Conservation (phyloP, 2,329 filamentous ascomycete species). For the Talaromyces amestolkiae region DNA sequence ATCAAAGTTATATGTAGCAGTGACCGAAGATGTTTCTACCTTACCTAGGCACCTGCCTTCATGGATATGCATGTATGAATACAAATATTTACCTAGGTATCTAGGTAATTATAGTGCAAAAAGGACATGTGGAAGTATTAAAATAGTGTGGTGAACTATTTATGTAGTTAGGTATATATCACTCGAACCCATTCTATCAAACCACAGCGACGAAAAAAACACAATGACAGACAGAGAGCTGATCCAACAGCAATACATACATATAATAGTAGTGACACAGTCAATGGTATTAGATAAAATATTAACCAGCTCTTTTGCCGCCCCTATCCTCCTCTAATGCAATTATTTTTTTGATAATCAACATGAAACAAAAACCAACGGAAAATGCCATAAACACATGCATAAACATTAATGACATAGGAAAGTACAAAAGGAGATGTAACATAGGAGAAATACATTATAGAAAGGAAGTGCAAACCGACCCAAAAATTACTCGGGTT, state of each 20-base stretch:
- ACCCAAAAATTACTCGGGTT: conserved; percentile 55
- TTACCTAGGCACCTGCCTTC: too few relatives aligned
- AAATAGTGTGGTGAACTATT: too few relatives aligned
- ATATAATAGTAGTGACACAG: conserved; percentile 3
- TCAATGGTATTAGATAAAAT: conserved; percentile 3
- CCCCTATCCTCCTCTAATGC: conserved; percentile 2
- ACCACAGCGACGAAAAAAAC: not conserved
- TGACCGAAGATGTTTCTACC: too few relatives aligned
- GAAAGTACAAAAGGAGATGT: not conserved
- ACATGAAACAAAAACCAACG: not conserved
- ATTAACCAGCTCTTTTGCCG: not conserved
- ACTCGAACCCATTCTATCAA: not conserved
- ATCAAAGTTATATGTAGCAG: too few relatives aligned
- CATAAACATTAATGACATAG: conserved; percentile 16
- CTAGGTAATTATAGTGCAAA: too few relatives aligned
- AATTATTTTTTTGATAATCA: conserved; percentile 10
- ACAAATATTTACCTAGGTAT: too few relatives aligned
- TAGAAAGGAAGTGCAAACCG: not conserved
- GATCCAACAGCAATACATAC: not conserved
- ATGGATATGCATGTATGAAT: too few relatives aligned
- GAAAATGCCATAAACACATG: conserved; percentile 9
- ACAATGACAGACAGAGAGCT: not conserved
- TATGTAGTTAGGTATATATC: not conserved
- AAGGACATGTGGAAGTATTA: too few relatives aligned
- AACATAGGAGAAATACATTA: conserved; percentile 13